Evolutionary conservation across 495 filamentous ascomycete species (phyloP), one percentile per base, ranked within the genome.

Genomic region (Penicillium canariense): DNA sequence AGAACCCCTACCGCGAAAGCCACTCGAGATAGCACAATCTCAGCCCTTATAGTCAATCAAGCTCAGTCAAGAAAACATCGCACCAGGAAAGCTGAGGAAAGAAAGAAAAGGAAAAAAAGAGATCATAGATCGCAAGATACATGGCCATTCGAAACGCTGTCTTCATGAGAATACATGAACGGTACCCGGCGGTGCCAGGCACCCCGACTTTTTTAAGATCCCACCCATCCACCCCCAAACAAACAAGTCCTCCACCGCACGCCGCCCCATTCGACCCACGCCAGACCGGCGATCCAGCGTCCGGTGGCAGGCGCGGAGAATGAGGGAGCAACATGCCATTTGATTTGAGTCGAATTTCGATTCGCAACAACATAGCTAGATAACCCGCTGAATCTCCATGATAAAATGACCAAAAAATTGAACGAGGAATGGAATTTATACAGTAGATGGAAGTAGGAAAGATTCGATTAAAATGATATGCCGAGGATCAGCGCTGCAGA

Each of bases 221-320:
- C 12, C 12, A 14, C 7, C 36, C 9, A 34, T 35, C 46, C 17
- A 35, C 46, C 28, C n/a, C 4, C 25, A 3, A 15, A 28, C 28
- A 30, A 31, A 26, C 28, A 48, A 48, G 17, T 35, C 31, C 22
- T 35, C 46, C 12, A 6, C 23, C 30, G 28, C 30, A 48, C 20
- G 22, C 5, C 22, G 38, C 55, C 51, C 52, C 48, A 52, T 62
- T 59, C 56, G 56, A 58, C 57, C 65, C 61, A 59, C 31, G 28
- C 46, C 30, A 23, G 46, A 59, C 58, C 71, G 69, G 71, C 75
- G 73, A 72, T 73, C 75, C 75, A 78, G 75, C 75, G 75, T 75
- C 71, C 66, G 67, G 66, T 50, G 60, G 23, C 62, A 65, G 65
- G 59, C 59, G 54, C 47, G 56, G 53, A 63, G 61, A 63, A 59